Evolutionary conservation across 768 basidiomycete genomes (phyloP), one percentile per base, ranked within the genome.

Genomic region (Podaxis mareebaensis): DNA sequence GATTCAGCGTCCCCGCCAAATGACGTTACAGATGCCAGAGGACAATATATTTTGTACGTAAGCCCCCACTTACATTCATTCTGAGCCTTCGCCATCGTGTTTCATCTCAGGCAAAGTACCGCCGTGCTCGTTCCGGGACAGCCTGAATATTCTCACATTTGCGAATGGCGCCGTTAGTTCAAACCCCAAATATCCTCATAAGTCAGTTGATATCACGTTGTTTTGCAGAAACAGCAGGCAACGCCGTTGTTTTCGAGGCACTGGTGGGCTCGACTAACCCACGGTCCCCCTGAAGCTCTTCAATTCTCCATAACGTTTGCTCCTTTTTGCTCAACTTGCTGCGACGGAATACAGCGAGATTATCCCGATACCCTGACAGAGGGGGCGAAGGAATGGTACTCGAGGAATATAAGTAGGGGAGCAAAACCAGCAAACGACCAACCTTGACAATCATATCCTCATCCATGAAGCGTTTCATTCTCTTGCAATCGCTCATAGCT

Each of bases 401-500:
- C 12, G 4, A 15, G 40, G 44, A 17, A 7, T 46, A 36, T 48
- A 46, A 58, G 40, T 42, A 42, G 15, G 40, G 2, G 17, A n/a
- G 4, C 6, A n/a, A 42, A 42, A n/a, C 12, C 15, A 4, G 12
- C 40, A 42, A 49, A 49, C 22, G 48, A 49, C 3, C 5, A n/a
- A n/a, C 20, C 17, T 49, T 12, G 5, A 22, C 3, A 24, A 13
- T 5, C 10, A 6, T 6, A 24, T 30, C 15, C 48, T 24, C 22
- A 49, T 33, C 33, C 15, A 60, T 60, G 58, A 53, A 60, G 33
- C 58, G 24, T 10, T 60, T 52, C 17, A 17, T 46, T 36, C 13
- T 61, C 30, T 30, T 61, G 4, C 53, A 30, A 11, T 39, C 49
- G n/a, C 10, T 67, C 30, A 39, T 54, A 8, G 24, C 66, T n/a